These are phyloP conservation scores for Vitis hybrid DNA, from an alignment of 177 flowering plant species.

Conservation along the genomic window DNA sequence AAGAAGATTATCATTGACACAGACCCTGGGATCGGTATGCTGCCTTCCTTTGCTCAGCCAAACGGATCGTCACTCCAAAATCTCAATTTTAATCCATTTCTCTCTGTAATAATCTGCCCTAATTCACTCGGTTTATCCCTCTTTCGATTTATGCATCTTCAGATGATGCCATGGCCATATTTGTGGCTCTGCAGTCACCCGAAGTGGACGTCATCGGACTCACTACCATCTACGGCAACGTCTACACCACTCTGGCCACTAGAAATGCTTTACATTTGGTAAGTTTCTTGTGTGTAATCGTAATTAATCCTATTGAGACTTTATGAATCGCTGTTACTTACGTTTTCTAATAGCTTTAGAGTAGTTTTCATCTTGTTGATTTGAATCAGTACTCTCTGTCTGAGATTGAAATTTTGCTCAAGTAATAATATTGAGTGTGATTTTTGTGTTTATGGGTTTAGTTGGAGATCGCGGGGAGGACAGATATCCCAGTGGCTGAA, in stretches of 20 bases:
- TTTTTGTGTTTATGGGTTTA: conserved; percentile 14
- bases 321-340: too few relatives aligned
- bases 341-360: too few relatives aligned
- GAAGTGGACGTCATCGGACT: conserved; percentile 90
- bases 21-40: conserved; percentile 83
- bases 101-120: too few relatives aligned
- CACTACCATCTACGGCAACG: conserved; percentile 88
- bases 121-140: neutral
- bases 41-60: neutral
- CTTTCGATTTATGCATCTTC: conserved; percentile 7
- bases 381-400: too few relatives aligned
- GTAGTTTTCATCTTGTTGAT: too few relatives aligned
- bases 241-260: conserved; percentile 82
- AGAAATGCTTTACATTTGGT: conserved; percentile 91
- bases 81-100: too few relatives aligned
- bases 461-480: conserved; percentile 86
- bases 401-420: too few relatives aligned
- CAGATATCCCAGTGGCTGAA: conserved; percentile 93
- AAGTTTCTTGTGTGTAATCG: conserved; percentile 1
- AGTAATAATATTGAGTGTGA: too few relatives aligned
- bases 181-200: conserved; percentile 72
- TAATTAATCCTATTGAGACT: too few relatives aligned
- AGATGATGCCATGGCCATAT: conserved; percentile 99
- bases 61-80: neutral
- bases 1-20: conserved; percentile 95